These are phyloP conservation scores for Hanseniaspora mollemarum DNA, from an alignment of 805 yeast genomes.

Conservation along the genomic window DNA sequence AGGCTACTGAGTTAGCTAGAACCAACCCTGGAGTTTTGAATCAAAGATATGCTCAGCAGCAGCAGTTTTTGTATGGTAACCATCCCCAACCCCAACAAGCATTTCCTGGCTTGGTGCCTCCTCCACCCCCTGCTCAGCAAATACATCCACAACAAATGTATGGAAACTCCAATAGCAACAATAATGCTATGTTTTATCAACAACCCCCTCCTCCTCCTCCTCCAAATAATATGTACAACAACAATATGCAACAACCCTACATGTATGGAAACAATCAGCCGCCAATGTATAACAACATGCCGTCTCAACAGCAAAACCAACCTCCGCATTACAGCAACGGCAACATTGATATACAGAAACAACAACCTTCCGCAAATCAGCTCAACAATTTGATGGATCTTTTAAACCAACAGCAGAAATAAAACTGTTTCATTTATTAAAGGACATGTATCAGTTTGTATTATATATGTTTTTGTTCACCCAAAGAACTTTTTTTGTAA, in stretches of 20 bases:
- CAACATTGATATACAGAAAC: slow-evolving; percentile 22
- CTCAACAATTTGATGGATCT: slow-evolving; percentile 35
- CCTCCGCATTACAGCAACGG: slow-evolving; percentile 19
- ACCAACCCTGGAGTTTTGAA: slow-evolving; percentile 13
- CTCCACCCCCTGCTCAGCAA: slow-evolving; percentile 12
- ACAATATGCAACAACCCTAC: slow-evolving; percentile 1
- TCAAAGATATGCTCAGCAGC: slow-evolving; percentile 16
- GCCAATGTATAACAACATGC: neutral
- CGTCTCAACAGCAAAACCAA: slow-evolving; percentile 15
- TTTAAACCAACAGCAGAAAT: slow-evolving; percentile 31
- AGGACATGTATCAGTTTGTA: too few species aligned
- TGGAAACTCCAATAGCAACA: neutral
- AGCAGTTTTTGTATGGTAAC: slow-evolving; percentile 14
- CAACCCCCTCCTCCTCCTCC: neutral
- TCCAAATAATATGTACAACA: slow-evolving; percentile 2
- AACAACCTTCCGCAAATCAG: slow-evolving; percentile 25
- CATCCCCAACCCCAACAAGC: slow-evolving; percentile 20
- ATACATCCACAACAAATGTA: slow-evolving; percentile 16
- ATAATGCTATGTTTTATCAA: neutral
- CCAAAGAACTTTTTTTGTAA: too few species aligned
- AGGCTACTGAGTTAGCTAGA: slow-evolving; percentile 15
- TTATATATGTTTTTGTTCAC: too few species aligned
- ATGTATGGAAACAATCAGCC: neutral
- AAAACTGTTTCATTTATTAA: too few species aligned
- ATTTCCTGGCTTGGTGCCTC: slow-evolving; percentile 4